A percentile compares a stretch with the other conserved stretches of the same genome.
Evolutionary conservation across 768 basidiomycete genomes (phyloP).

Genomic region (Hericium rajendrae): DNA sequence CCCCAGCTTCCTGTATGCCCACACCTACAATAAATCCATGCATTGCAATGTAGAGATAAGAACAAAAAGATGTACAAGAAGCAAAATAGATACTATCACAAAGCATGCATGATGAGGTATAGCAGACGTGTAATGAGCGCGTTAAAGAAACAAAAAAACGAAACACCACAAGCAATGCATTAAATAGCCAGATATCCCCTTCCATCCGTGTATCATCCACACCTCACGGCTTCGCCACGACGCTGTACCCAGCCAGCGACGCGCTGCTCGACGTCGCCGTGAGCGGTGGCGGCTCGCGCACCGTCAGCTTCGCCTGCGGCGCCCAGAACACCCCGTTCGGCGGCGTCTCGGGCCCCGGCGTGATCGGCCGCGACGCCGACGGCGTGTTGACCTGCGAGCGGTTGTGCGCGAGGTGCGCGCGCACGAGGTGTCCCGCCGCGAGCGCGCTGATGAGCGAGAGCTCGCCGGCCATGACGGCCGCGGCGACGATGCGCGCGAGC

Average conservation of each 20-base stretch:
- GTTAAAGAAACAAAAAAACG: not conserved
- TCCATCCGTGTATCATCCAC: not conserved
- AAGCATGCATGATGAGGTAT: not conserved
- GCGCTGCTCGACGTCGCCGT: slow-evolving; percentile 8
- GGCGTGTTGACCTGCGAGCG: slow-evolving; percentile 78
- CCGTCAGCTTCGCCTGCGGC: slow-evolving; percentile 5
- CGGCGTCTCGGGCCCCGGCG: slow-evolving; percentile 35
- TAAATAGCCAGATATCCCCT: not conserved
- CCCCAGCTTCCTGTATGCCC: no score
- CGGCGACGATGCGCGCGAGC: slow-evolving; percentile 83
- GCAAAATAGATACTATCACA: not conserved
- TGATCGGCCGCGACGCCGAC: slow-evolving; percentile 43
- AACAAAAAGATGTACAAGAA: not conserved
- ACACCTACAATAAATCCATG: no score
- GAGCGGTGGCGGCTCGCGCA: slow-evolving; percentile 7
- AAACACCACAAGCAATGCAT: not conserved
- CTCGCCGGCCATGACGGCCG: slow-evolving; percentile 97
- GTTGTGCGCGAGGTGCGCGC: slow-evolving; percentile 90
- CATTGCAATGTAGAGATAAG: not conserved
- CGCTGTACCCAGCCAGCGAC: slow-evolving; percentile 12
- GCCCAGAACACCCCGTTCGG: slow-evolving; percentile 11
- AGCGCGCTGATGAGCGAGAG: slow-evolving; percentile 85
- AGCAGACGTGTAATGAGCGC: not conserved
- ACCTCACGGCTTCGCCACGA: slow-evolving; percentile 12
- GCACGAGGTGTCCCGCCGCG: slow-evolving; percentile 90